A percentile compares a stretch with the other conserved stretches of the same genome.
Conservation (phyloP, 768 basidiomycete genomes). For the Boletus tylopilopsis region DNA sequence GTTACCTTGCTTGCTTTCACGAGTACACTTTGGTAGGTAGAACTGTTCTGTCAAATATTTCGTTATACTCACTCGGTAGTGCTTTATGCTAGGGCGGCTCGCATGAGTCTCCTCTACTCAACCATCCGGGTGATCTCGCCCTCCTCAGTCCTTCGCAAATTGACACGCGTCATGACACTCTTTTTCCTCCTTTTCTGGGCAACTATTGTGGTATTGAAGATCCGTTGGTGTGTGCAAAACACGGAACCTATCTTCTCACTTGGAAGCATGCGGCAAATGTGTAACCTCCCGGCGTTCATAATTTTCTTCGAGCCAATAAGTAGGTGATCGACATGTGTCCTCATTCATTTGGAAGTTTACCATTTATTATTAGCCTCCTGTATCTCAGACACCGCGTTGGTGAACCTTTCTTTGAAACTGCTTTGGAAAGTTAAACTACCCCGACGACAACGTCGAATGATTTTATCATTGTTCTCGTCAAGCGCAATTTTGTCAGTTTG, state of each 20-base stretch:
- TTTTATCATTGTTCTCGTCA: constrained; percentile 9
- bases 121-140: neutral
- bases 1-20: neutral
- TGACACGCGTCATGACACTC: neutral
- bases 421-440: constrained; percentile 18
- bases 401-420: constrained; percentile 11
- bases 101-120: neutral
- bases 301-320: constrained; percentile 7
- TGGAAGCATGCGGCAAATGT: neutral
- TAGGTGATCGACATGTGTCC: neutral
- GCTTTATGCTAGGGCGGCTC: neutral
- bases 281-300: neutral
- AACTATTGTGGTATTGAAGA: neutral
- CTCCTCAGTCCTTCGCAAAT: neutral
- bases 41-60: neutral
- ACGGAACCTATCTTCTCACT: neutral
- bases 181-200: neutral
- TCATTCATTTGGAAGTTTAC: neutral
- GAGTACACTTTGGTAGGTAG: neutral
- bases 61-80: neutral
- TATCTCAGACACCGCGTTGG: neutral
- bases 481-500: constrained; percentile 4
- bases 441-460: constrained; percentile 12
- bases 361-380: constrained; percentile 2
- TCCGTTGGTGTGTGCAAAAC: neutral